A percentile compares a stretch with the other conserved stretches of the same genome.
phyloP scores from a whole-genome alignment of 257 asterid genomes.

The Cordia subcordata region DNA sequence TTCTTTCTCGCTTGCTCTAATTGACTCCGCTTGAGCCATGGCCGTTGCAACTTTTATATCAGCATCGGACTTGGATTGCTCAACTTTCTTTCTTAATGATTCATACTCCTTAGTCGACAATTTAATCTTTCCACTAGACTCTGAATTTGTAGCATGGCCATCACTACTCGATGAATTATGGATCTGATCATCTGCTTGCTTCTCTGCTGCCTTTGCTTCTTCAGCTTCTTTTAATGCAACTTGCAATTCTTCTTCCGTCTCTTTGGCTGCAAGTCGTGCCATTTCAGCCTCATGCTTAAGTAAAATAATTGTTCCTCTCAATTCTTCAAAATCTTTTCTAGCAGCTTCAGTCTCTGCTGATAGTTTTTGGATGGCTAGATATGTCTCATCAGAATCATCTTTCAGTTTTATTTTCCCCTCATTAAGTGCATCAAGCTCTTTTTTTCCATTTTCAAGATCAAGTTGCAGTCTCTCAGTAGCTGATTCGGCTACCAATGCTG shows the following conservation, averaged over 20 bases:
- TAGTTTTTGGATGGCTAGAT: conserved; percentile 32
- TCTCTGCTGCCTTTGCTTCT: conserved; percentile 51
- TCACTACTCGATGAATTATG: conserved; percentile 21
- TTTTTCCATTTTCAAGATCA: conserved; percentile 39
- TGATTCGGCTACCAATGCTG: conserved; percentile 36
- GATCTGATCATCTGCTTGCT: conserved; percentile 37
- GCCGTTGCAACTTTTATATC: conserved; percentile 37
- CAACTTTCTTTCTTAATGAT: conserved; percentile 16
- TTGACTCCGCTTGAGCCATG: conserved; percentile 30
- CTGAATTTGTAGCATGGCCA: conserved; percentile 12
- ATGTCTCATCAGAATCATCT: conserved; percentile 31
- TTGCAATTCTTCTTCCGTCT: conserved; percentile 48
- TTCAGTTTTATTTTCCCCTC: conserved; percentile 14
- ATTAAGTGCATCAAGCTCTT: conserved; percentile 39
- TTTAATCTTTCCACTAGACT: conserved; percentile 21
- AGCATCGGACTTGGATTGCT: conserved; percentile 21
- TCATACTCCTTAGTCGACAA: conserved; percentile 24
- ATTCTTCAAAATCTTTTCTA: conserved; percentile 33
- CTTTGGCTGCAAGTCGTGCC: conserved; percentile 28
- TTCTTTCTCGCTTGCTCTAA: conserved; percentile 15
- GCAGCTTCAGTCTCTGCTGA: conserved; percentile 37
- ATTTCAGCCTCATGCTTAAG: conserved; percentile 47
- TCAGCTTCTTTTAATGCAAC: conserved; percentile 39
- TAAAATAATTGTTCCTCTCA: conserved; percentile 23
- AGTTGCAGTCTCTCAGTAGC: conserved; percentile 25